Conservation (phyloP, 805 yeast genomes). For the Teunomyces kruisii region DNA sequence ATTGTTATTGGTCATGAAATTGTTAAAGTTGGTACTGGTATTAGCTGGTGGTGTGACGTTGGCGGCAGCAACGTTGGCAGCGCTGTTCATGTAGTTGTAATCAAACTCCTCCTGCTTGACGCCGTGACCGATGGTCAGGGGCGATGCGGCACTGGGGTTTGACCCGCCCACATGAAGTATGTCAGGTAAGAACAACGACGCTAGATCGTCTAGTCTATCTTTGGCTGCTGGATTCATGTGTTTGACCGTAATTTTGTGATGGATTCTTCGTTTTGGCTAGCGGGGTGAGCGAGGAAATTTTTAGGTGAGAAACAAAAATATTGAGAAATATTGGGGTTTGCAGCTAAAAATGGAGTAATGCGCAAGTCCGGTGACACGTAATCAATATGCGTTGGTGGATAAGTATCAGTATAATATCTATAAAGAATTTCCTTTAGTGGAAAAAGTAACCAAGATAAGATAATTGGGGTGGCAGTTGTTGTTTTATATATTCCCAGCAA, state of each 20-base stretch:
- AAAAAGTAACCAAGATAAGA: background rate
- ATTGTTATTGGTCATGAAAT: slow-evolving; percentile 22
- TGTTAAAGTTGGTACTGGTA: slow-evolving; percentile 15
- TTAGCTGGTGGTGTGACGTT: slow-evolving; percentile 3
- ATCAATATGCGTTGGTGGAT: background rate
- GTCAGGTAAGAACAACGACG: slow-evolving; percentile 43
- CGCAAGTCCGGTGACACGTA: background rate
- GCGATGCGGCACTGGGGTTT: slow-evolving; percentile 7
- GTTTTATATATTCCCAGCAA: background rate
- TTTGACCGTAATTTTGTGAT: background rate
- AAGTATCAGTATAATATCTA: no score
- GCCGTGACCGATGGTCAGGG: slow-evolving; percentile 3
- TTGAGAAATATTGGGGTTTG: background rate
- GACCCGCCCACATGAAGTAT: slow-evolving; percentile 27
- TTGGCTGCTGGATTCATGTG: background rate
- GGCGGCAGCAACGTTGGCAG: background rate
- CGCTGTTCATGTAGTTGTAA: slow-evolving; percentile 2
- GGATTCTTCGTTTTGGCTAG: slow-evolving; percentile 1
- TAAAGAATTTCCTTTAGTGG: no score
- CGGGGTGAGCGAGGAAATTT: slow-evolving; percentile 5
- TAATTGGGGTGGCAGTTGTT: background rate
- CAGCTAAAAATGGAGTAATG: background rate
- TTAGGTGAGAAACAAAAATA: background rate
- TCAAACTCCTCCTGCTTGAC: slow-evolving; percentile 15
- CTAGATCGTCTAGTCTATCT: slow-evolving; percentile 36